Conservation (phyloP, 2,329 filamentous ascomycete genomes). For the Diaporthe nobilis region DNA sequence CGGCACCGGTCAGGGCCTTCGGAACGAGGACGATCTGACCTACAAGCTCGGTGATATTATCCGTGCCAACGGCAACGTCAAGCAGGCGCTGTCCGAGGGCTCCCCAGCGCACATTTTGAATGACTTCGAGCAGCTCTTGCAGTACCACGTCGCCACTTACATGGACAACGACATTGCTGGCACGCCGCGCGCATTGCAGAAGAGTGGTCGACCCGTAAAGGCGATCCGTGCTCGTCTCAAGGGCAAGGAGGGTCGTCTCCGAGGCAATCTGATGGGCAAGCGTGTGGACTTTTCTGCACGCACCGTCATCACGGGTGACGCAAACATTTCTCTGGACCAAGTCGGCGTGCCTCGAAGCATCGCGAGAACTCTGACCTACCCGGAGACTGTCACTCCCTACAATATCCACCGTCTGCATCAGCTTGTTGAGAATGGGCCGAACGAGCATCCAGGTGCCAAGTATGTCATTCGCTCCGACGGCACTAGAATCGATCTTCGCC, state of each 20-base stretch:
- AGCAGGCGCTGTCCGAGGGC: conserved; percentile 90
- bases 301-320: conserved; percentile 99
- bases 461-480: conserved; percentile 96
- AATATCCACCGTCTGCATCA: conserved; percentile 94
- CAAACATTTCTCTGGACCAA: conserved; percentile 95
- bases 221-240: conserved; percentile 97
- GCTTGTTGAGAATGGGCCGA: conserved; percentile 93
- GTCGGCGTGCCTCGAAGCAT: conserved; percentile 97
- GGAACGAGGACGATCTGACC: conserved; percentile 98
- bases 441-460: conserved; percentile 94
- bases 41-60: conserved; percentile 99
- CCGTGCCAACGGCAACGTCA: conserved; percentile 94
- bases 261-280: conserved; percentile 99
- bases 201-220: conserved; percentile 96
- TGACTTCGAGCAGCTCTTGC: conserved; percentile 92
- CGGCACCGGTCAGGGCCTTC: conserved; percentile 90
- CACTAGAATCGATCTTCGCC: conserved; percentile 92
- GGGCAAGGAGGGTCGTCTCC: conserved; percentile 97
- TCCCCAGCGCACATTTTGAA: conserved; percentile 91
- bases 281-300: conserved; percentile 99
- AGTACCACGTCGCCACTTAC: conserved; percentile 98
- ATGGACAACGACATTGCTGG: conserved; percentile 99
- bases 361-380: conserved; percentile 93
- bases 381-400: conserved; percentile 96
- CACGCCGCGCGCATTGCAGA: conserved; percentile 93